A percentile compares a stretch with the other conserved stretches of the same genome.
These are phyloP conservation scores for Lonicera japonica DNA, from an alignment of 129 eudicot genomes.

Conservation along the genomic window DNA sequence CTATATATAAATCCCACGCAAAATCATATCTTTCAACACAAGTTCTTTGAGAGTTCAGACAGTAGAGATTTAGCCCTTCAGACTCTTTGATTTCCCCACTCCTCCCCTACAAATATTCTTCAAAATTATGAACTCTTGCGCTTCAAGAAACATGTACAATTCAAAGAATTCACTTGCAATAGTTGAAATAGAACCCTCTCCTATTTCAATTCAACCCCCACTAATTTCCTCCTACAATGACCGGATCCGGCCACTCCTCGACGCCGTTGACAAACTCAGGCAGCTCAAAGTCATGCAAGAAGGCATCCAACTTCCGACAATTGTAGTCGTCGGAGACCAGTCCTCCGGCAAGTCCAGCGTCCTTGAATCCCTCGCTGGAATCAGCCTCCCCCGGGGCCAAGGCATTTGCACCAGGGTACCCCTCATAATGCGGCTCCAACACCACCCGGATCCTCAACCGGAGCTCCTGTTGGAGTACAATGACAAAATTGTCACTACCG, in stretches of 20 bases:
- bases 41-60: too few relatives aligned
- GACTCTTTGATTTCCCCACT: too few relatives aligned
- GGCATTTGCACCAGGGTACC: slow-evolving; percentile 34
- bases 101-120: too few relatives aligned
- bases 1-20: too few relatives aligned
- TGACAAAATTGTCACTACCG: slow-evolving; percentile 16
- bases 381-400: slow-evolving; percentile 37
- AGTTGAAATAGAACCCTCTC: neutral
- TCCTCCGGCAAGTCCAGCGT: slow-evolving; percentile 46
- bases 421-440: slow-evolving; percentile 25
- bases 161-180: neutral
- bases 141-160: neutral
- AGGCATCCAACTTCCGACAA: slow-evolving; percentile 46
- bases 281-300: slow-evolving; percentile 37
- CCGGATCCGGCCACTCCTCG: slow-evolving; percentile 33
- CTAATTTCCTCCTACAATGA: slow-evolving; percentile 34
- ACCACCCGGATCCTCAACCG: slow-evolving; percentile 12
- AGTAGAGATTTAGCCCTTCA: too few relatives aligned
- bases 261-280: slow-evolving; percentile 33
- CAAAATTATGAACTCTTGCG: too few relatives aligned
- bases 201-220: slow-evolving; percentile 9
- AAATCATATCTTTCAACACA: too few relatives aligned
- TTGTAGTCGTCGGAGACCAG: slow-evolving; percentile 43
- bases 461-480: slow-evolving; percentile 15
- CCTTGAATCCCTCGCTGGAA: slow-evolving; percentile 38